Conservation (phyloP, 169 alveolate species). For the Perkinsus marinus region DNA sequence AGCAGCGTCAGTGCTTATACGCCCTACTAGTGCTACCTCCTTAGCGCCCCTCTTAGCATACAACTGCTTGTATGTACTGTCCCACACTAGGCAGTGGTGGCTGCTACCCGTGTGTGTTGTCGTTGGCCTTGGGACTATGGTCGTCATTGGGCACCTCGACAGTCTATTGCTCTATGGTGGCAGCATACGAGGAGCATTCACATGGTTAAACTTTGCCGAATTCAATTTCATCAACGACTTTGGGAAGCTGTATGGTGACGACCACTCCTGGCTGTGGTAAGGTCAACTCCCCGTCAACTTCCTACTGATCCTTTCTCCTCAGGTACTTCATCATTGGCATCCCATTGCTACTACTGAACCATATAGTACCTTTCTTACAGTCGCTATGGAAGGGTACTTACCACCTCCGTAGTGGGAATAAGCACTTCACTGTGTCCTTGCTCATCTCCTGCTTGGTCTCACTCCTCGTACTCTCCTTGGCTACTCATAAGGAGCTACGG, state of each 20-base stretch:
- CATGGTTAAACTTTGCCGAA: slow-evolving; percentile 1
- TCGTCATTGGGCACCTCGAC: not conserved
- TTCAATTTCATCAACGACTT: slow-evolving; percentile 8
- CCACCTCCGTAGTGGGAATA: not conserved
- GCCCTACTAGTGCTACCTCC: slow-evolving; percentile 8
- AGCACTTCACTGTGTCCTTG: not conserved
- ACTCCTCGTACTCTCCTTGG: not conserved
- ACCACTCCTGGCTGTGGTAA: not conserved
- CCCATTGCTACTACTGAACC: not conserved
- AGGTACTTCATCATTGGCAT: not conserved
- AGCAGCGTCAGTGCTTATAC: not conserved
- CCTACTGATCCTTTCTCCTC: not conserved
- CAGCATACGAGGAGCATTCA: not conserved
- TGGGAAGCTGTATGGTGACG: not conserved
- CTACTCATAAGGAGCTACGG: slow-evolving; percentile 6
- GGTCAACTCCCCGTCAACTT: not conserved
- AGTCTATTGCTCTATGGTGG: not conserved
- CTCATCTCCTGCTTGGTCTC: not conserved
- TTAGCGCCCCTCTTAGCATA: not conserved
- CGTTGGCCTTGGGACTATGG: not conserved
- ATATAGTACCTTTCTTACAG: not conserved
- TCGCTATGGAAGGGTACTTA: not conserved
- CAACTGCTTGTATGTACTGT: not conserved
- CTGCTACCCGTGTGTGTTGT: not conserved
- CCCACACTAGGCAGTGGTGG: not conserved